Percentiles rank a stretch among this genome's conserved stretches.
Evolutionary conservation across 805 yeast species (phyloP).

Genomic region (Saccharomycopsis fermentans): DNA sequence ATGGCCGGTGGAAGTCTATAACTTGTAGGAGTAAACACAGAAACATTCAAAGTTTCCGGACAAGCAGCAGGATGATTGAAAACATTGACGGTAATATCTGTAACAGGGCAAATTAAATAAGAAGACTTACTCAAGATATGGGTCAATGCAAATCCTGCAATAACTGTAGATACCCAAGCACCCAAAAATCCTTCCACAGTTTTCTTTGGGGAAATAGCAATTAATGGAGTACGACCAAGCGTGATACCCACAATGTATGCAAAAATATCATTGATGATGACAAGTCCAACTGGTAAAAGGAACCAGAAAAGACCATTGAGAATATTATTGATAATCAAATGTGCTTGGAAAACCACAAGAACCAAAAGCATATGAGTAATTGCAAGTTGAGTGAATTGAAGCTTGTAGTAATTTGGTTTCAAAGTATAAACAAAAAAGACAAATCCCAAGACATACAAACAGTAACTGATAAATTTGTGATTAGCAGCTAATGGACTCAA

Average conservation of each 20-base stretch:
- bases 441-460: constrained; percentile 78
- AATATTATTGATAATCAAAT: constrained; percentile 81
- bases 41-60: constrained; percentile 40
- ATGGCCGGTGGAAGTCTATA: constrained; percentile 66
- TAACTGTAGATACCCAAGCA: constrained; percentile 90
- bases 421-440: constrained; percentile 82
- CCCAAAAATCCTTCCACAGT: constrained; percentile 97
- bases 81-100: constrained; percentile 48
- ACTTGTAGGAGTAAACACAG: constrained; percentile 76
- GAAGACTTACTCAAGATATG: constrained; percentile 51
- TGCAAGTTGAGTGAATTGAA: constrained; percentile 91
- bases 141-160: constrained; percentile 60
- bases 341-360: constrained; percentile 88
- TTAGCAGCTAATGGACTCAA: constrained; percentile 56
- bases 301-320: constrained; percentile 92
- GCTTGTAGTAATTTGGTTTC: constrained; percentile 79
- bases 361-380: constrained; percentile 89
- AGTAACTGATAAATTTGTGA: constrained; percentile 77
- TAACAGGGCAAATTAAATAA: constrained; percentile 84
- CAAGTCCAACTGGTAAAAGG: constrained; percentile 81
- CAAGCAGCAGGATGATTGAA: constrained; percentile 63
- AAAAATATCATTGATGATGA: constrained; percentile 88
- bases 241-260: constrained; percentile 97
- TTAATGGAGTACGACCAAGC: constrained; percentile 85
- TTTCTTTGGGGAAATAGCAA: constrained; percentile 91